Percentiles rank a stretch among this genome's conserved stretches.
Evolutionary conservation across 192 early-diverging fungal genomes (phyloP).

Genomic region (Piromyces finnis): DNA sequence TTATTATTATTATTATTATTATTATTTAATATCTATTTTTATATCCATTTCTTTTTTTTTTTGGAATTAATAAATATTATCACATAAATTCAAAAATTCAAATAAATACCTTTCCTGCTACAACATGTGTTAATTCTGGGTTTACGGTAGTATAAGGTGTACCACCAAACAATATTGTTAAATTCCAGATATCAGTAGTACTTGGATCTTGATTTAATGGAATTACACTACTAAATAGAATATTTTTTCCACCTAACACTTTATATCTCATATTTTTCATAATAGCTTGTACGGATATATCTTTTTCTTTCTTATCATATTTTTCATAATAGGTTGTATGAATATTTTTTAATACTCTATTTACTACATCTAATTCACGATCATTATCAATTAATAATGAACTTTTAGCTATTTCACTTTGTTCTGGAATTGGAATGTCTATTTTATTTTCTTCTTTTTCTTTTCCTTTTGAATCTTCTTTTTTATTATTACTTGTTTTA

Average conservation of each 20-base stretch:
- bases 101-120: conserved; percentile 53
- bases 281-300: conserved; percentile 13
- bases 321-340: conserved; percentile 6
- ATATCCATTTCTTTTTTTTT: too few species aligned
- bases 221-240: conserved; percentile 74
- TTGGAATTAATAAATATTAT: too few species aligned
- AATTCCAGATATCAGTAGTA: conserved; percentile 56
- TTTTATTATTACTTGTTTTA: background rate
- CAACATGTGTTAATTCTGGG: conserved; percentile 61
- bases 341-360: background rate
- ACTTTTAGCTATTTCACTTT: conserved; percentile 8
- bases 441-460: background rate
- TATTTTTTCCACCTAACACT: conserved; percentile 42
- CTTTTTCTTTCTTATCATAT: background rate
- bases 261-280: conserved; percentile 35
- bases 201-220: conserved; percentile 31
- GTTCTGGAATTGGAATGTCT: background rate
- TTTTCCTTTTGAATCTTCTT: background rate
- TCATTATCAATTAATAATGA: background rate
- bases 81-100: background rate
- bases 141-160: conserved; percentile 42
- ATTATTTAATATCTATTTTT: too few species aligned
- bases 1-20: too few species aligned
- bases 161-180: conserved; percentile 70
- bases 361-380: conserved; percentile 12